A percentile compares a stretch with the other conserved stretches of the same genome.
These are phyloP conservation scores for Globomyces sp. DNA, from an alignment of 371 early-diverging fungal species.

Conservation along the genomic window DNA sequence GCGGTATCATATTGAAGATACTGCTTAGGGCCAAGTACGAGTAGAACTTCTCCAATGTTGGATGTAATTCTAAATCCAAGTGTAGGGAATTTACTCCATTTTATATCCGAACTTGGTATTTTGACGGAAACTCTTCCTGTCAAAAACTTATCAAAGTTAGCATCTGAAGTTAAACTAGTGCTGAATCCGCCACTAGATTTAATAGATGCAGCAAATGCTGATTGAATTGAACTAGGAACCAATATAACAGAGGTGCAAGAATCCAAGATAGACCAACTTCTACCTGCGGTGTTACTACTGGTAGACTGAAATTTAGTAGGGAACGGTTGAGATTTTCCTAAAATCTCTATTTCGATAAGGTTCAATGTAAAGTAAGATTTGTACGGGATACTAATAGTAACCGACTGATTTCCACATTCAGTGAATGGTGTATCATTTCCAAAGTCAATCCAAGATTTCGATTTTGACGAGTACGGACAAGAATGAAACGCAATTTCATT, in stretches of 20 bases:
- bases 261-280: background rate
- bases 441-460: constrained; percentile 12
- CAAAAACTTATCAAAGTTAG: background rate
- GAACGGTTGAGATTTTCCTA: background rate
- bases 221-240: background rate
- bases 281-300: background rate
- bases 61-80: no score
- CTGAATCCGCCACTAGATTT: background rate
- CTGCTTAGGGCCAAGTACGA: constrained; percentile 12
- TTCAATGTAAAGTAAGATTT: constrained; percentile 9
- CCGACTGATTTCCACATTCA: background rate
- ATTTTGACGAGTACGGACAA: constrained; percentile 8
- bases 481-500: constrained; percentile 11
- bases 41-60: background rate
- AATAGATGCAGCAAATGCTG: background rate
- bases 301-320: constrained; percentile 7
- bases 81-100: no score
- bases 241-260: constrained; percentile 1
- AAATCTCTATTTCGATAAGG: background rate
- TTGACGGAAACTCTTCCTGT: background rate
- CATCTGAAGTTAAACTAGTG: no score
- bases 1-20: constrained; percentile 12
- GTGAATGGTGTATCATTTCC: constrained; percentile 6
- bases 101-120: no score
- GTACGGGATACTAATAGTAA: background rate